Conservation (phyloP, 208 protist species). For the Phytomonas francai region DNA sequence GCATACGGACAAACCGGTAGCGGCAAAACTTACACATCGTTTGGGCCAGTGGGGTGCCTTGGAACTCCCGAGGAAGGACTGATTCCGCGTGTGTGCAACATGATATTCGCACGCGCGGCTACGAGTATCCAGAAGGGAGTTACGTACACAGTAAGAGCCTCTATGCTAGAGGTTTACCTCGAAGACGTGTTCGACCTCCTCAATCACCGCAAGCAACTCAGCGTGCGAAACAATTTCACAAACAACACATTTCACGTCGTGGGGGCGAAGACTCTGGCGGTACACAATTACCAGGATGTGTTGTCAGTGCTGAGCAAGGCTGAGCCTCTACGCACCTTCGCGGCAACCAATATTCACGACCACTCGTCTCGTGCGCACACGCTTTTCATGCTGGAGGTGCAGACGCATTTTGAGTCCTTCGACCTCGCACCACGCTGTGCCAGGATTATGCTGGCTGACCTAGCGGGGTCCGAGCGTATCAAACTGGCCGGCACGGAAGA, state of each 20-base stretch:
- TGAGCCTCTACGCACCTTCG: conserved; percentile 80
- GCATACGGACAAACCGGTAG: conserved; percentile 86
- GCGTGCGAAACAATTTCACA: conserved; percentile 79
- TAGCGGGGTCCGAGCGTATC: conserved; percentile 77
- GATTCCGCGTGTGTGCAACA: conserved; percentile 77
- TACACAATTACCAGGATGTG: conserved; percentile 78
- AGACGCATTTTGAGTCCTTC: conserved; percentile 47
- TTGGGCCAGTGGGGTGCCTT: conserved; percentile 50
- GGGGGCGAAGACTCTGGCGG: conserved; percentile 62
- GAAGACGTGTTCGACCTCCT: conserved; percentile 93
- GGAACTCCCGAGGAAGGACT: conserved; percentile 60
- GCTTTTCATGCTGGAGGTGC: conserved; percentile 71
- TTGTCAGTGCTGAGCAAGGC: conserved; percentile 74
- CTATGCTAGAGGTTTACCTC: conserved; percentile 95
- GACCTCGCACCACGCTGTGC: conserved; percentile 48
- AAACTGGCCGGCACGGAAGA: conserved; percentile 65
- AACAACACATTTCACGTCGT: conserved; percentile 87
- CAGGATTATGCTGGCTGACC: conserved; percentile 73
- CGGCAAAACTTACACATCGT: conserved; percentile 83
- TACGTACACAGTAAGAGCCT: conserved; percentile 49
- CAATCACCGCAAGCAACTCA: conserved; percentile 71
- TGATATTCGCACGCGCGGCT: conserved; percentile 63
- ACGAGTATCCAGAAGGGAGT: conserved; percentile 54
- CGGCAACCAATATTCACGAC: conserved; percentile 81
- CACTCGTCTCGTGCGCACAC: conserved; percentile 79